Evolutionary conservation across 2,329 filamentous ascomycete genomes (phyloP).

Genomic region (Xylaria digitata): DNA sequence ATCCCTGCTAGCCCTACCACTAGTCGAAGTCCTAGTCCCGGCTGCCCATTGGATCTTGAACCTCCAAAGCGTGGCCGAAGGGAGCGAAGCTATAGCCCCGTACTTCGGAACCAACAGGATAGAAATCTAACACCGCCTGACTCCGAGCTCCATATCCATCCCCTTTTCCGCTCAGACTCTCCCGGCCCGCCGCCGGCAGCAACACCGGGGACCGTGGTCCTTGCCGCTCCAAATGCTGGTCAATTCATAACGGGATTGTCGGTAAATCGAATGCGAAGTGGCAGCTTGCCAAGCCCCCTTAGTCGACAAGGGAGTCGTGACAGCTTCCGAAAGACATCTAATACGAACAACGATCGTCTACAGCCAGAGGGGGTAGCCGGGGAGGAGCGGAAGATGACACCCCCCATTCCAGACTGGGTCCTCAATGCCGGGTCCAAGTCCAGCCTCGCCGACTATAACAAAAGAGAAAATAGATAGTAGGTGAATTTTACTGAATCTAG

Average conservation of each 20-base stretch:
- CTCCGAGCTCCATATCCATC: conserved; percentile 78
- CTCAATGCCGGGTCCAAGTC: conserved; percentile 64
- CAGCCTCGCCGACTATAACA: conserved; percentile 61
- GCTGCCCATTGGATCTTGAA: conserved; percentile 67
- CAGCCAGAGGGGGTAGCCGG: conserved; percentile 38
- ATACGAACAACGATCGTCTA: conserved; percentile 41
- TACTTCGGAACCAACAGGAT: conserved; percentile 52
- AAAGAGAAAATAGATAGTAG: conserved; percentile 42
- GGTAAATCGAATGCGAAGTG: conserved; percentile 66
- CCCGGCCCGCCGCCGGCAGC: conserved; percentile 73
- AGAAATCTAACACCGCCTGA: conserved; percentile 53
- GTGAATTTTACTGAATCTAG: conserved; percentile 4
- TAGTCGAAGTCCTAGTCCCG: conserved; percentile 74
- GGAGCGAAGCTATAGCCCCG: conserved; percentile 65
- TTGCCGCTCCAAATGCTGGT: conserved; percentile 75
- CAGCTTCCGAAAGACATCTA: conserved; percentile 53
- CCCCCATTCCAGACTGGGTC: conserved; percentile 71
- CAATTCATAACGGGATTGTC: conserved; percentile 69
- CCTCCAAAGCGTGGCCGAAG: conserved; percentile 59
- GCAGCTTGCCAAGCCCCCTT: conserved; percentile 64
- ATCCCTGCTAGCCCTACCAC: conserved; percentile 75
- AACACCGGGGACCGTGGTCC: conserved; percentile 76
- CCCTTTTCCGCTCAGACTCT: conserved; percentile 79
- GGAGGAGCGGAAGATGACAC: conserved; percentile 63
- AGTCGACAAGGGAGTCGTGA: conserved; percentile 63